These are phyloP conservation scores for Crucihimalaya himalaica DNA, from an alignment of 345 rosid genomes.

Conservation along the genomic window DNA sequence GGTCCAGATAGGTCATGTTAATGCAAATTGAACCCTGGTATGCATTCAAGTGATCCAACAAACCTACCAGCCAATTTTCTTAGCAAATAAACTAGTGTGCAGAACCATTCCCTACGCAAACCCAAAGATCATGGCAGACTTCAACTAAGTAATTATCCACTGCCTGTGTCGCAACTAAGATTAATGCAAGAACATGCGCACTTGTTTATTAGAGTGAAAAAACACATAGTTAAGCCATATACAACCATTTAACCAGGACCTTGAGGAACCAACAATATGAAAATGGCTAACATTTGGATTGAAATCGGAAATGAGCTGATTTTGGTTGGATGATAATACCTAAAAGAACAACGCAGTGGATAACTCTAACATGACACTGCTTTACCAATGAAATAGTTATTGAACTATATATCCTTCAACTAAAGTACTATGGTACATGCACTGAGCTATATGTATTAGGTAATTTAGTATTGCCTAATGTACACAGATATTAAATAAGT, in stretches of 20 bases:
- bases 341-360: neutral
- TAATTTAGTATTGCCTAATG: constrained; percentile 4
- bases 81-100: neutral
- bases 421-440: constrained; percentile 10
- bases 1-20: neutral
- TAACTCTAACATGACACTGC: constrained; percentile 10
- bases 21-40: constrained; percentile 4
- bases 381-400: neutral
- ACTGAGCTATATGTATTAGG: neutral
- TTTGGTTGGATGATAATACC: constrained; percentile 19
- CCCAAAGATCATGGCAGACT: constrained; percentile 14
- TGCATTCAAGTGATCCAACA: constrained; percentile 14
- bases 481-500: neutral
- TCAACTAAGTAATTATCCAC: constrained; percentile 6
- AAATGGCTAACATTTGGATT: constrained; percentile 1
- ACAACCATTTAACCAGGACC: constrained; percentile 12
- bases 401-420: neutral
- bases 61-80: neutral
- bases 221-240: neutral
- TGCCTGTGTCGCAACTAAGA: constrained; percentile 11
- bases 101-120: neutral
- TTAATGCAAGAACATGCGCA: constrained; percentile 4
- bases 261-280: neutral
- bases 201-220: constrained; percentile 11
- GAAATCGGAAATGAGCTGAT: constrained; percentile 1